A percentile compares a stretch with the other conserved stretches of the same genome.
phyloP scores from a whole-genome alignment of 2,329 filamentous ascomycete genomes.

The Pseudogymnoascus sp. region DNA sequence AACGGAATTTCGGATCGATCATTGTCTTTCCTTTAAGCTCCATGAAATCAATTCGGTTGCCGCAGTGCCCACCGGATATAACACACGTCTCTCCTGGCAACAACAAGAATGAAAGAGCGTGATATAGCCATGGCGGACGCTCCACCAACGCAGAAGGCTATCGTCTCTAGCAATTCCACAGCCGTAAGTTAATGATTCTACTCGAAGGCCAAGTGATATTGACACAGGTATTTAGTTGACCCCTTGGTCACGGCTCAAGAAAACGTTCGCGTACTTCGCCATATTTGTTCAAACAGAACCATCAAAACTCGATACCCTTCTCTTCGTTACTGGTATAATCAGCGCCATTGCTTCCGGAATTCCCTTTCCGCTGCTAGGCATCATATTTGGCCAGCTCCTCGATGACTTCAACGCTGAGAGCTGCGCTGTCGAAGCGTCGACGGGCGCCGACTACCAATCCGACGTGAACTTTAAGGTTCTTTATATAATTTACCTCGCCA shows the following conservation, averaged over 20 bases:
- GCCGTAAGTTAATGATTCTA: background rate
- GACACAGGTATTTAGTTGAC: background rate
- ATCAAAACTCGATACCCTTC: conserved; percentile 21
- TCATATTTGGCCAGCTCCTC: conserved; percentile 58
- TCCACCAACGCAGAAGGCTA: background rate
- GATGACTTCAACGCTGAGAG: conserved; percentile 53
- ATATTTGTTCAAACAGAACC: conserved; percentile 8
- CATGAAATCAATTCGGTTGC: background rate
- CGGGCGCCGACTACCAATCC: conserved; percentile 26
- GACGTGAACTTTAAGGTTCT: conserved; percentile 52
- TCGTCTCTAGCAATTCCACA: background rate
- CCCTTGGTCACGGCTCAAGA: background rate
- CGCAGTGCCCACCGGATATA: background rate
- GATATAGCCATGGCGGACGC: background rate
- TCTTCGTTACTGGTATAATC: conserved; percentile 34
- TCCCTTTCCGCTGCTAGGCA: conserved; percentile 56
- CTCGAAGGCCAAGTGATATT: background rate
- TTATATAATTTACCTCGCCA: conserved; percentile 54
- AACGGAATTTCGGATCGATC: background rate
- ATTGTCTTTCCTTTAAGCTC: background rate
- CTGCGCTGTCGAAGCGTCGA: conserved; percentile 35
- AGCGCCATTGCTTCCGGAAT: conserved; percentile 49
- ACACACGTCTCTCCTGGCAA: background rate
- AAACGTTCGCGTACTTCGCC: background rate
- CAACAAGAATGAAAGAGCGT: background rate